Conservation (phyloP, 108 stramenopile genomes). For the Nitzschia putrida region DNA sequence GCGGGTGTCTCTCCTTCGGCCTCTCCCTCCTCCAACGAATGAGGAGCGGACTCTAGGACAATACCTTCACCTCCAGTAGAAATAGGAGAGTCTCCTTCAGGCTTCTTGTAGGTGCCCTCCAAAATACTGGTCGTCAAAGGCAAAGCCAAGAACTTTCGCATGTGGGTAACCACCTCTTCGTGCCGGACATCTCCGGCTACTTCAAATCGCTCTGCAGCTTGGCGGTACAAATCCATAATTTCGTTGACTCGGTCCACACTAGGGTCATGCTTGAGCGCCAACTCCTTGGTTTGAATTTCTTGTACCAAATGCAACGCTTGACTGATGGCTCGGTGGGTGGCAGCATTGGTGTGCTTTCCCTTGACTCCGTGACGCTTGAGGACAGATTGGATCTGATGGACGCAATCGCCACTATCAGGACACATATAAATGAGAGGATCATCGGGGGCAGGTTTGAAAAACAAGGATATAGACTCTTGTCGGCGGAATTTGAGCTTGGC, state of each 20-base stretch:
- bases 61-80: conserved; percentile 54
- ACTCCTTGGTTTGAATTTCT: conserved; percentile 86
- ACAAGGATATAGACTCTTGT: conserved; percentile 82
- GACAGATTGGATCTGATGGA: conserved; percentile 85
- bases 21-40: conserved; percentile 34
- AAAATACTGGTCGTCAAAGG: conserved; percentile 79
- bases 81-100: conserved; percentile 21
- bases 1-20: conserved; percentile 44
- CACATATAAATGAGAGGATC: conserved; percentile 92
- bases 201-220: conserved; percentile 89
- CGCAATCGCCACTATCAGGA: conserved; percentile 78
- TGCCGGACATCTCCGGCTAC: conserved; percentile 84
- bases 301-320: conserved; percentile 82
- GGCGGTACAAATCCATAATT: conserved; percentile 91
- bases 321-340: conserved; percentile 74
- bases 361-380: conserved; percentile 86
- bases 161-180: conserved; percentile 81
- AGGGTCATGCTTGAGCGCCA: conserved; percentile 72
- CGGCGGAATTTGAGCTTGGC: conserved; percentile 85
- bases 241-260: conserved; percentile 78
- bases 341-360: conserved; percentile 89
- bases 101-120: conserved; percentile 69
- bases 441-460: conserved; percentile 85
- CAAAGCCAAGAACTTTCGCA: conserved; percentile 83
- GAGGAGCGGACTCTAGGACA: conserved; percentile 54